Percentiles rank a stretch among this genome's conserved stretches.
Evolutionary conservation across 768 basidiomycete species (phyloP).

Genomic region (Mycena chlorophos): DNA sequence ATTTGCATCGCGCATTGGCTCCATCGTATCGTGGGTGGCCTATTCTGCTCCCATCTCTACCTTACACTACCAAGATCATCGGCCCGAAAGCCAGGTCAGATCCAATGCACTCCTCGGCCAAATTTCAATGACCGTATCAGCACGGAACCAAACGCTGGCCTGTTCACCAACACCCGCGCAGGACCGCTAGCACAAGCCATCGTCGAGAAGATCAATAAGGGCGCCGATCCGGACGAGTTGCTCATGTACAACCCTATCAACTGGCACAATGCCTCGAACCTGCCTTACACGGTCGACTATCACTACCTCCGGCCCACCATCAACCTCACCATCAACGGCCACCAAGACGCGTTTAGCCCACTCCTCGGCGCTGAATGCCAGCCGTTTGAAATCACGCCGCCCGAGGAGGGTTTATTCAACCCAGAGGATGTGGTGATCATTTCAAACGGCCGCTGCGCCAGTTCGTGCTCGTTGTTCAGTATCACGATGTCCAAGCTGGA

Average conservation of each 20-base stretch:
- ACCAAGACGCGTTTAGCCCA: constrained; percentile 51
- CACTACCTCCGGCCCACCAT: constrained; percentile 52
- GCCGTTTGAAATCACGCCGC: constrained; percentile 39
- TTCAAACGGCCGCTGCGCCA: constrained; percentile 57
- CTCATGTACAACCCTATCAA: constrained; percentile 51
- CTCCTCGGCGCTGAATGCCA: constrained; percentile 49
- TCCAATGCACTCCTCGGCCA: neutral
- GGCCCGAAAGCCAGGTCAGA: constrained; percentile 46
- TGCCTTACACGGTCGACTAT: constrained; percentile 38
- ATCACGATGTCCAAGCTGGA: constrained; percentile 62
- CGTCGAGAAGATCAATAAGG: constrained; percentile 42
- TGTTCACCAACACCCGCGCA: constrained; percentile 51
- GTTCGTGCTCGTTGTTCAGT: constrained; percentile 49
- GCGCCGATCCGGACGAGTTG: constrained; percentile 44
- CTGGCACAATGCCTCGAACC: constrained; percentile 50
- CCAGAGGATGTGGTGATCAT: constrained; percentile 51
- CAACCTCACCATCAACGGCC: constrained; percentile 46
- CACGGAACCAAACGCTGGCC: constrained; percentile 55
- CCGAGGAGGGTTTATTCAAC: constrained; percentile 48
- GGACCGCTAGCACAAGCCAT: constrained; percentile 52
- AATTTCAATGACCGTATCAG: neutral
- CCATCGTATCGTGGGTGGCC: constrained; percentile 41
- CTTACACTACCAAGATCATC: constrained; percentile 38
- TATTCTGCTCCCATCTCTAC: neutral
- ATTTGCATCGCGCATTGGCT: constrained; percentile 61